Conservation (phyloP, 2,329 filamentous ascomycete genomes). For the Xylaria sp. region DNA sequence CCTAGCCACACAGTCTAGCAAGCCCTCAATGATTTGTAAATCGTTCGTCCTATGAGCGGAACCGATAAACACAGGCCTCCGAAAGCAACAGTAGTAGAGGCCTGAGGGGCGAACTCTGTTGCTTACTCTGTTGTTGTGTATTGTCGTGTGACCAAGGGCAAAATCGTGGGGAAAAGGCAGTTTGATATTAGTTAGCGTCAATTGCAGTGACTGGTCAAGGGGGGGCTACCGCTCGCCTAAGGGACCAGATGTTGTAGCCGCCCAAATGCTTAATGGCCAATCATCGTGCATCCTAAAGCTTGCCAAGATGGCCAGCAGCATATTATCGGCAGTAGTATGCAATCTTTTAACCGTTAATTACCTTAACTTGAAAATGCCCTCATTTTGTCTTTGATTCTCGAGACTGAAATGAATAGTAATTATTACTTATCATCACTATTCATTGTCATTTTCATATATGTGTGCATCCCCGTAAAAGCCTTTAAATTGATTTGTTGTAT, state of each 20-base stretch:
- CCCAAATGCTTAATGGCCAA: constrained; percentile 37
- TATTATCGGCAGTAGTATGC: constrained; percentile 19
- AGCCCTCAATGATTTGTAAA: neutral
- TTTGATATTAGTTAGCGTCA: constrained; percentile 20
- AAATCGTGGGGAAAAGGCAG: neutral
- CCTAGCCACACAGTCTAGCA: neutral
- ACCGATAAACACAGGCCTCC: constrained; percentile 12
- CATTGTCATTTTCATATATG: no score
- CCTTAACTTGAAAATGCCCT: neutral
- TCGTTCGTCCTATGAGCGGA: neutral
- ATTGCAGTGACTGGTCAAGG: constrained; percentile 21
- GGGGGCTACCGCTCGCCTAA: constrained; percentile 13
- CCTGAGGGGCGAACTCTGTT: neutral
- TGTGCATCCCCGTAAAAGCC: no score
- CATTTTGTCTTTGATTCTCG: neutral
- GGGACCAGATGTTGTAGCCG: constrained; percentile 35
- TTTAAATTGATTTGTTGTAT: no score
- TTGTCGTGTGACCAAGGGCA: neutral
- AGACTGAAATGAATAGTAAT: neutral
- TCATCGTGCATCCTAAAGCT: constrained; percentile 34
- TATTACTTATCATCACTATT: no score
- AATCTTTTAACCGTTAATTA: no score
- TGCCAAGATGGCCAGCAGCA: constrained; percentile 28
- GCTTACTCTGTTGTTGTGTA: neutral
- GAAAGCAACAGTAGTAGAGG: neutral